Evolutionary conservation across 2,329 filamentous ascomycete genomes (phyloP).

Genomic region (Gremmenia infestans): DNA sequence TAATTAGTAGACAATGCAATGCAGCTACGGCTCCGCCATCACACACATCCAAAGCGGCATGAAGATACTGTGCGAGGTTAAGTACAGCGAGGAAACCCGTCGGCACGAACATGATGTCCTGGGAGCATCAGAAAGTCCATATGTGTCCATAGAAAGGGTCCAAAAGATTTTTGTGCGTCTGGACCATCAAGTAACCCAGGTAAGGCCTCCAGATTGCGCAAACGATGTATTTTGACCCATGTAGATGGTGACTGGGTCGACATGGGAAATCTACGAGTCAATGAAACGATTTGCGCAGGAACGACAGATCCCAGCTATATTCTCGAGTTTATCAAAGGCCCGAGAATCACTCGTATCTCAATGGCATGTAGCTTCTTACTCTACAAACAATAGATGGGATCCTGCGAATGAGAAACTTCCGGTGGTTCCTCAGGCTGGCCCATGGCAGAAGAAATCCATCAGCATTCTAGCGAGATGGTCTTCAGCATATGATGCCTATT

Average conservation of each 20-base stretch:
- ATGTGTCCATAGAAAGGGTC: conserved; percentile 12
- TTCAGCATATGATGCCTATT: conserved; percentile 49
- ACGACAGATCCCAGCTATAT: conserved; percentile 25
- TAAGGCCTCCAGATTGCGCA: neutral
- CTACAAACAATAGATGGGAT: conserved; percentile 32
- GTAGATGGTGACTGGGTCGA: conserved; percentile 10
- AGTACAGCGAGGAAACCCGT: conserved; percentile 6
- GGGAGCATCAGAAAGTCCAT: conserved; percentile 3
- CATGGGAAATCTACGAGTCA: neutral
- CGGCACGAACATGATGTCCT: conserved; percentile 7
- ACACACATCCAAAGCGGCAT: conserved; percentile 18
- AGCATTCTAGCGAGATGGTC: conserved; percentile 49
- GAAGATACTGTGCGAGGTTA: conserved; percentile 20
- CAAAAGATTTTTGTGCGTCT: conserved; percentile 17
- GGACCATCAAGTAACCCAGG: conserved; percentile 14
- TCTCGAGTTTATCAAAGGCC: conserved; percentile 47
- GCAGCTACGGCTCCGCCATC: conserved; percentile 16
- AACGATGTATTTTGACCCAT: neutral
- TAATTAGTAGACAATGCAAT: conserved; percentile 15
- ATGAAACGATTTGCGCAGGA: neutral
- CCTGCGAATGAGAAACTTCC: too few species aligned
- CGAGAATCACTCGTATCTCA: conserved; percentile 51
- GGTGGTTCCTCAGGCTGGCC: neutral
- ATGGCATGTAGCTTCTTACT: conserved; percentile 40
- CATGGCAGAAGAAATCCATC: conserved; percentile 37